Evolutionary conservation across 176 grass and related monocot species (phyloP), one percentile per base, ranked within the genome.

Genomic region (Triticum urartu): DNA sequence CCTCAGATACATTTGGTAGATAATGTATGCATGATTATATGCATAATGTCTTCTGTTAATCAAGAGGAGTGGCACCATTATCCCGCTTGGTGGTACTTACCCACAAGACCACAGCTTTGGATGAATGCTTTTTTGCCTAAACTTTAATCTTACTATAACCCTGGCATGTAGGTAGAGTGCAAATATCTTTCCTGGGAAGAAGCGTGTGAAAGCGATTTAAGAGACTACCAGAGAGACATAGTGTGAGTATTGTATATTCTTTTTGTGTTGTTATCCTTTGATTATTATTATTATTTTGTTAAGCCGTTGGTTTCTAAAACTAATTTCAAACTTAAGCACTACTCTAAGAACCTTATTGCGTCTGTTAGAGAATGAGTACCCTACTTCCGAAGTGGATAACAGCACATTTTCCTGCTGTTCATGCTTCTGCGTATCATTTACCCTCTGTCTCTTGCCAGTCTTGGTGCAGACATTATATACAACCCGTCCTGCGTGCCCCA

Each of bases 381-480:
- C 59, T 35, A 30, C 47, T 80, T 90, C 64, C 7, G 18, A 38
- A 75, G 17, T 68, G 40, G 33, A 33, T 56, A 13, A 61, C 18
- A 43, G 1, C 11, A 43, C 12, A 18, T 20, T n/a, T 20, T 50
- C 15, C 13, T 72, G 56, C 5, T 72, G 7, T 80, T 70, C 64
- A 45, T 79, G 60, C 11, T 80, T 22, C 52, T 43, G n/a, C 24
- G 11, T 76, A 67, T 47, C 72, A 21, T 52, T 65, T 42, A 9
- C 75, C 13, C 3, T 32, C 2, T 28, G 30, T 81, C 59, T 18
- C 64, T 34, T 47, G 22, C 28, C 87, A 99, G 92, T 56, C 88
- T 99, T 86, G 97, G 97, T 58, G 97, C 97, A 54, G 97, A 99
- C 81, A 89, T 96, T 25, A 93, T 99, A 40, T 99, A 99, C 9